These are phyloP conservation scores for Verticillium klebahnii DNA, from an alignment of 2,329 filamentous ascomycete genomes.

Conservation along the genomic window DNA sequence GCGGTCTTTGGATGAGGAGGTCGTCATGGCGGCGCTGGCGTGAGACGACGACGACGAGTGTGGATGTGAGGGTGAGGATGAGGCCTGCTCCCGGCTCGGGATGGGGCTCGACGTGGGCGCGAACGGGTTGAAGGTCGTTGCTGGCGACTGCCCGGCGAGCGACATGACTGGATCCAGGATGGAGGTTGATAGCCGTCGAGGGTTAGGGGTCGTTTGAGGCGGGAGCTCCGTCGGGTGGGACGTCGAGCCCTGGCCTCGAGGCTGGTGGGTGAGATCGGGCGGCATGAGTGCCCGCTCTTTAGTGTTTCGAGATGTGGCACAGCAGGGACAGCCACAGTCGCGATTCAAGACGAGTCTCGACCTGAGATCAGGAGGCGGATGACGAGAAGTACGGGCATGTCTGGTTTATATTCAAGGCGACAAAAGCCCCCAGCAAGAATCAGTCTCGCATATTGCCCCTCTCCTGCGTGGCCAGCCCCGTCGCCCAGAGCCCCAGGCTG, in stretches of 20 bases:
- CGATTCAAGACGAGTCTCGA: not conserved
- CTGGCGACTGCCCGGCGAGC: conserved; percentile 1
- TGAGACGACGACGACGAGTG: not conserved
- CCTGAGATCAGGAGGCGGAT: not conserved
- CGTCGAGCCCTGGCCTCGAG: not conserved
- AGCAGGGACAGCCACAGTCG: not conserved
- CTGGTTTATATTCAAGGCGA: not conserved
- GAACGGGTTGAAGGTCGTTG: conserved; percentile 1
- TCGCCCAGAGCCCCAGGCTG: conserved; percentile 1
- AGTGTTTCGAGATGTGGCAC: not conserved
- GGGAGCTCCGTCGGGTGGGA: not conserved
- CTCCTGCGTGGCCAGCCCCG: not conserved
- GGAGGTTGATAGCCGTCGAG: not conserved
- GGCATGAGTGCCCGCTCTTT: not conserved
- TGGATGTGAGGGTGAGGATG: not conserved
- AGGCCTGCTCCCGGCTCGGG: conserved; percentile 4
- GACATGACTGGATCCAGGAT: conserved; percentile 10
- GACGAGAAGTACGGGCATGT: not conserved
- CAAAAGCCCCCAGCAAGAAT: not conserved
- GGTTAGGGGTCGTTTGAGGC: not conserved
- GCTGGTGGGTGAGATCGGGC: not conserved
- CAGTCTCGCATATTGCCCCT: not conserved
- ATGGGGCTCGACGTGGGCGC: conserved; percentile 4
- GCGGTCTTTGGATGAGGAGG: conserved; percentile 3
- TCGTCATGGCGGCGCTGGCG: not conserved